Evolutionary conservation across 139 green algal genomes (phyloP), one percentile per base, ranked within the genome.

Genomic region (Asterochloris sp.): DNA sequence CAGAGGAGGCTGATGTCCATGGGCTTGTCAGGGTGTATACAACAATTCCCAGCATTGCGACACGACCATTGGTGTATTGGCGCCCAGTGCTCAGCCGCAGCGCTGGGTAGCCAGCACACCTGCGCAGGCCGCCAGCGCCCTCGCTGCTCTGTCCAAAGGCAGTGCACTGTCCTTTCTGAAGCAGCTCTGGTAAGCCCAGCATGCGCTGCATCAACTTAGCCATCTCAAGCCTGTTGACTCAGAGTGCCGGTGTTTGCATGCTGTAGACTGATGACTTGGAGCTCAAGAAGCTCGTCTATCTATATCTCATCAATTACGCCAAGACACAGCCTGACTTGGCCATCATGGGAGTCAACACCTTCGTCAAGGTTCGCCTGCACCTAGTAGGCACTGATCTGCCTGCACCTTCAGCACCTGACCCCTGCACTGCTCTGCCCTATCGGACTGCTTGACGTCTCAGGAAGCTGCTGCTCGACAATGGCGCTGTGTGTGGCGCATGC

Each of bases 301-400:
- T 99, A 14, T 99, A 99, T 91, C 89, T 99, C 13, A 99, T 99
- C 88, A 99, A 99, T 87, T 99, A 99, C 78, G 97, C 97, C 69
- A 99, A 99, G 83, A 97, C 95, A 10, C 94, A 99, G 91, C 97
- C 97, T 16, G 97, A 99, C 84, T 89, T 99, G 76, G 94, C 96
- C 69, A 99, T 99, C 84, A 96, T 99, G 91, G 97, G 95, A 0
- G 97, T 99, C 24, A 99, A 99, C 89, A 99, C 97, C 0, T 99
- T 99, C 89, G 97, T 99, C 16, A 99, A 99, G 93, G 96, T 95
- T n/a, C 63, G 83, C 1, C 19, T 60, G 0, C 38, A 54, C 77
- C 10, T 62, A 27, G 10, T 13, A 16, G 60, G 12, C 21, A 10
- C 11, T 38, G 24, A 54, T 79, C 21, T 21, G 16, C 9, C n/a